Percentiles rank a stretch among this genome's conserved stretches.
Conservation (phyloP, 257 asterid species). For the Scutellaria galericulata region DNA sequence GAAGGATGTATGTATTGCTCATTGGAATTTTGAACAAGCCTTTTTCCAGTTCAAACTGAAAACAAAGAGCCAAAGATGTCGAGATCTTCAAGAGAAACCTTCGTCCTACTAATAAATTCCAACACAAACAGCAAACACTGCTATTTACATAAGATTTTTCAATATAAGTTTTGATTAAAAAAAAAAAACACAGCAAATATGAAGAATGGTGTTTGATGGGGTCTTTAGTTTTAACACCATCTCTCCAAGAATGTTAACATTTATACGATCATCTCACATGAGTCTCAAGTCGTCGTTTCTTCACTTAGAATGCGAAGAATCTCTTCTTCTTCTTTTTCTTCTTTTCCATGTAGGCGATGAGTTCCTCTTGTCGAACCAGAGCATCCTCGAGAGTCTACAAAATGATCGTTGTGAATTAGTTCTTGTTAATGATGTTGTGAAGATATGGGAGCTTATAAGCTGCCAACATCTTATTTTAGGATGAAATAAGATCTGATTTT, state of each 20-base stretch:
- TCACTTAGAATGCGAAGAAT: slow-evolving; percentile 61
- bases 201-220: slow-evolving; percentile 24
- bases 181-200: slow-evolving; percentile 36
- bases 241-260: slow-evolving; percentile 29
- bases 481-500: slow-evolving; percentile 7
- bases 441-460: too few relatives aligned
- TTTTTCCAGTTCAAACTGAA: not conserved
- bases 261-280: slow-evolving; percentile 11
- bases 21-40: slow-evolving; percentile 20
- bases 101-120: slow-evolving; percentile 33
- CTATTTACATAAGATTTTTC: slow-evolving; percentile 37
- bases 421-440: too few relatives aligned
- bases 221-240: slow-evolving; percentile 20
- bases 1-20: slow-evolving; percentile 28
- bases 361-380: slow-evolving; percentile 62
- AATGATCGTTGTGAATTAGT: too few relatives aligned
- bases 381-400: slow-evolving; percentile 75
- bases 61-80: slow-evolving; percentile 33
- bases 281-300: not conserved
- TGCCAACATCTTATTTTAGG: too few relatives aligned
- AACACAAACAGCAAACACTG: slow-evolving; percentile 36
- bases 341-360: slow-evolving; percentile 69
- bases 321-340: slow-evolving; percentile 74
- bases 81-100: slow-evolving; percentile 26
- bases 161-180: slow-evolving; percentile 15